Evolutionary conservation across 2,329 filamentous ascomycete species (phyloP), one percentile per base, ranked within the genome.

Genomic region (Chrysosporium queenslandicum): DNA sequence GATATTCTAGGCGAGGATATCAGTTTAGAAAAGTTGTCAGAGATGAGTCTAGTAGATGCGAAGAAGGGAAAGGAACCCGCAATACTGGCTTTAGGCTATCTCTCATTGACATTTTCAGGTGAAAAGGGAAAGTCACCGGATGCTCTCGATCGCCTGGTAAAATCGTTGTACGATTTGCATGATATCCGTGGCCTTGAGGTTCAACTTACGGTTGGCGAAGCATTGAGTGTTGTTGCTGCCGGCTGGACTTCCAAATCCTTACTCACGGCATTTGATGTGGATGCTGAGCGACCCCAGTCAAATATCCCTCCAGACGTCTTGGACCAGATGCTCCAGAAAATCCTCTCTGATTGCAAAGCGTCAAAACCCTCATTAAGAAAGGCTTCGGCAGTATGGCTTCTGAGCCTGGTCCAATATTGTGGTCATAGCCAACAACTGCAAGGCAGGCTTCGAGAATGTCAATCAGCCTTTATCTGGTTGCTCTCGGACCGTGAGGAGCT

Each of bases 301-400:
- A 57, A 61, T 2, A 61, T 70, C 23, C 63, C 67, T 5, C 58
- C 62, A 16, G 62, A 60, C 0, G 67, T 76, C 48, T 70, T 85
- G 23, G 70, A 70, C 7, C 68, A 72, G 0, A 74, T 87, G 1
- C 71, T 94, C 4, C 79, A 86, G 54, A 89, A 84, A 63, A 77
- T 94, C 1, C 75, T 97, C 43, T 71, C 73, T 1, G 85, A 92
- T 61, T 92, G 86, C 70, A 84, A 85, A 61, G 81, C 84, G 7
- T 88, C 87, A 0, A 96, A 96, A 63, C 92, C 92, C 0, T 86
- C 89, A 0, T 74, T 96, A 3, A 83, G 89, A 60, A 95, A 95
- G 65, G 89, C 91, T 2, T 91, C 90, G 0, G 89, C 89, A 0
- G 94, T 98, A 60, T 97, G 92, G 92, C 77, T 97, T 0, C 83